phyloP scores from a whole-genome alignment of 2,329 filamentous ascomycete species.

The Ilyonectria mors-panacis region DNA sequence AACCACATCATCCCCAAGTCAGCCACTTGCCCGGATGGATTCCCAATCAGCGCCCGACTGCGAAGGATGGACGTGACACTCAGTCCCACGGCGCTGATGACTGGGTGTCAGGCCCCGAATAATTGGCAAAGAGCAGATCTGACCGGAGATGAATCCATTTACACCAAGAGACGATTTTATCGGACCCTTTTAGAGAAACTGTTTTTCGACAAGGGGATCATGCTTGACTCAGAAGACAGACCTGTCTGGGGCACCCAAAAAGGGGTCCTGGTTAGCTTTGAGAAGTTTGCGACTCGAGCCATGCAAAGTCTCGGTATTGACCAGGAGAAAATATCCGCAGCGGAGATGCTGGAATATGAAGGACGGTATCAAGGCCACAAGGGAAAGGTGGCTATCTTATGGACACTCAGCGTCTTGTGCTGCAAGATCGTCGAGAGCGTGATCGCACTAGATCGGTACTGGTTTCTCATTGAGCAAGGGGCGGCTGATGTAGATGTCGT shows the following conservation, averaged over 20 bases:
- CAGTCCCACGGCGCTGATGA: constrained; percentile 52
- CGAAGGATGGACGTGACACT: constrained; percentile 40
- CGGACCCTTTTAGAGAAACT: constrained; percentile 48
- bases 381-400: constrained; percentile 50
- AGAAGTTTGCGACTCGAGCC: constrained; percentile 45
- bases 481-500: constrained; percentile 44
- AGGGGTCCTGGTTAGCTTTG: constrained; percentile 46
- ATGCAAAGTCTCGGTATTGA: constrained; percentile 44
- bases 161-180: constrained; percentile 47
- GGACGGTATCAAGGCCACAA: constrained; percentile 39
- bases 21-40: constrained; percentile 54
- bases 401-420: constrained; percentile 52
- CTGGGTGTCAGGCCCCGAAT: constrained; percentile 52
- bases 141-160: constrained; percentile 36
- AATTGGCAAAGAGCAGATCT: constrained; percentile 49
- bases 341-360: constrained; percentile 47
- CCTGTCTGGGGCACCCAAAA: constrained; percentile 52
- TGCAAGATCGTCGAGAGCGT: constrained; percentile 53
- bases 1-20: constrained; percentile 53
- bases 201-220: constrained; percentile 45
- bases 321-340: constrained; percentile 25
- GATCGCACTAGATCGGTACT: constrained; percentile 51
- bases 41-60: constrained; percentile 55
- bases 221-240: constrained; percentile 25
- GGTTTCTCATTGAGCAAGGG: constrained; percentile 47